Conservation (phyloP, 2,329 filamentous ascomycete species). For the Alternaria sp. region DNA sequence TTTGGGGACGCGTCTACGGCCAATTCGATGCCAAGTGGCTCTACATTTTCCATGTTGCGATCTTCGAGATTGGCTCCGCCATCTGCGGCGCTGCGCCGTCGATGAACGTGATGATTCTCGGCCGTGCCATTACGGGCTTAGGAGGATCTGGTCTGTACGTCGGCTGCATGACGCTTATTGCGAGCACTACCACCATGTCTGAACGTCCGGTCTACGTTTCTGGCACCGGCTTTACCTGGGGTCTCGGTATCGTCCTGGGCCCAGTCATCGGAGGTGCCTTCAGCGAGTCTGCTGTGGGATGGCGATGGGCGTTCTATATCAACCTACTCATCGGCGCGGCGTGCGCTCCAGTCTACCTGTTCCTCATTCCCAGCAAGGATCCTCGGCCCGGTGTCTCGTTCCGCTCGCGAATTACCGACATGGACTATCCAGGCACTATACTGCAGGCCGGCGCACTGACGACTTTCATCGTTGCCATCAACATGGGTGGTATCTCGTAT, state of each 20-base stretch:
- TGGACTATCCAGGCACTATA: background rate
- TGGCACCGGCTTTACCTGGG: constrained; percentile 46
- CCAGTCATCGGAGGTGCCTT: constrained; percentile 59
- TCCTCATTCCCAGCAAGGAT: background rate
- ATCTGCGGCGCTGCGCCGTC: constrained; percentile 40
- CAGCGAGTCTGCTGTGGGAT: constrained; percentile 47
- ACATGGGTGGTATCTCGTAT: background rate
- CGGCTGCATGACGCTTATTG: constrained; percentile 39
- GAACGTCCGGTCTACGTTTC: constrained; percentile 34
- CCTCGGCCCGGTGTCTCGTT: background rate
- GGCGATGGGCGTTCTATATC: constrained; percentile 60
- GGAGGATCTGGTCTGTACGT: constrained; percentile 55
- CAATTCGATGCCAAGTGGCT: constrained; percentile 43
- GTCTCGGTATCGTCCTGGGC: constrained; percentile 53
- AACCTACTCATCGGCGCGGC: constrained; percentile 59
- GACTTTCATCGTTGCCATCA: background rate
- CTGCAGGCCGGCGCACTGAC: background rate
- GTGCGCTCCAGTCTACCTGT: constrained; percentile 42
- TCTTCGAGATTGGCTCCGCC: constrained; percentile 40
- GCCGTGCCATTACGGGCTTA: constrained; percentile 54
- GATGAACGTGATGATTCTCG: constrained; percentile 46
- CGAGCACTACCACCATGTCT: constrained; percentile 29
- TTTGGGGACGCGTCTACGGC: background rate
- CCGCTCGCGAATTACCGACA: background rate
- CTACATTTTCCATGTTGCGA: constrained; percentile 31